A percentile compares a stretch with the other conserved stretches of the same genome.
phyloP scores from a whole-genome alignment of 768 basidiomycete genomes.

The Inosperma sp. region DNA sequence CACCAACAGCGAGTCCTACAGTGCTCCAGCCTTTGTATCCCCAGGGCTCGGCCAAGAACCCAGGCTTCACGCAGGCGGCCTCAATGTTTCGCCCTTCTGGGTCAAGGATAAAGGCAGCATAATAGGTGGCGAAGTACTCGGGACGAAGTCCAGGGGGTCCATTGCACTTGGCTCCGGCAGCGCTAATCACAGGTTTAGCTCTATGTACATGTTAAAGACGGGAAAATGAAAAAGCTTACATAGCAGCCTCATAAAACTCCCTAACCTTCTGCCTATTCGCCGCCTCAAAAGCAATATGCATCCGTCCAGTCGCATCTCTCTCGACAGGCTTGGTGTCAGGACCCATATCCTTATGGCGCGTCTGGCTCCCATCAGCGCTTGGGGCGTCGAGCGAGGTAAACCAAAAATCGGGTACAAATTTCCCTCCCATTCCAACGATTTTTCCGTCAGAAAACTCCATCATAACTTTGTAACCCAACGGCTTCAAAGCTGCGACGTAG shows the following conservation, averaged over 20 bases:
- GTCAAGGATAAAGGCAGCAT: conserved; percentile 11
- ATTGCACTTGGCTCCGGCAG: conserved; percentile 19
- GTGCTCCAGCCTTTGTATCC: conserved; percentile 4
- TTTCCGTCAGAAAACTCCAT: conserved; percentile 11
- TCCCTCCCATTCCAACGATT: conserved; percentile 9
- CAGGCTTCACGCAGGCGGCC: conserved; percentile 9
- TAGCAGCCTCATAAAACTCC: conserved; percentile 19
- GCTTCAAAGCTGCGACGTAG: conserved; percentile 15
- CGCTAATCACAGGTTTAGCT: conserved; percentile 6
- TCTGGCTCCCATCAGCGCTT: conserved; percentile 9
- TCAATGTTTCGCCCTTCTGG: conserved; percentile 15
- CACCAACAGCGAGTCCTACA: background rate
- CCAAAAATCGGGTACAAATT: conserved; percentile 18
- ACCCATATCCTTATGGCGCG: background rate
- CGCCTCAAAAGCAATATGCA: conserved; percentile 20
- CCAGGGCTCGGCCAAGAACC: conserved; percentile 9
- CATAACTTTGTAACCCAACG: conserved; percentile 14
- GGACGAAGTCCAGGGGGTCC: conserved; percentile 20
- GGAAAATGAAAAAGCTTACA: conserved; percentile 10
- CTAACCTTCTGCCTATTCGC: conserved; percentile 14
- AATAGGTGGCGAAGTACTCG: conserved; percentile 12
- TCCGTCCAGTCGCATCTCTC: conserved; percentile 3
- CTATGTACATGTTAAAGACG: background rate
- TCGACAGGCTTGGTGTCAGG: background rate
- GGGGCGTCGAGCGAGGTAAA: conserved; percentile 6